Percentiles rank a stretch among this genome's conserved stretches.
phyloP scores from a whole-genome alignment of 2,329 filamentous ascomycete species.

The Lizonia empirigonia region DNA sequence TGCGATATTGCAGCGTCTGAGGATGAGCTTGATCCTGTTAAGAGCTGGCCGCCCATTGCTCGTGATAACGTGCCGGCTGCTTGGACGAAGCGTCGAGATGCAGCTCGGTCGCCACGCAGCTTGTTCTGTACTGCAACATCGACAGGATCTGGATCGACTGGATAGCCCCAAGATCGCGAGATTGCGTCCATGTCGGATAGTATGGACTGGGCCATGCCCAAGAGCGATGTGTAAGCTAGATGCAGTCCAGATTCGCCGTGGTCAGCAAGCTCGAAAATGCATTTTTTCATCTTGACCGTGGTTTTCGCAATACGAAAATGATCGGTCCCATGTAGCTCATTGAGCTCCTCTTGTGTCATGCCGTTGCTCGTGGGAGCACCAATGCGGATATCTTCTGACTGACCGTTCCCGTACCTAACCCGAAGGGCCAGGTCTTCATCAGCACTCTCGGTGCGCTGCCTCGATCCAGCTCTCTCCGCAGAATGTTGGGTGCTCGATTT shows the following conservation, averaged over 20 bases:
- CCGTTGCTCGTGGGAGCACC: conserved; percentile 38
- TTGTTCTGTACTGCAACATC: conserved; percentile 62
- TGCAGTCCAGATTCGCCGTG: conserved; percentile 46
- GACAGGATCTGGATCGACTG: conserved; percentile 59
- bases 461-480: conserved; percentile 53
- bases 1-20: conserved; percentile 46
- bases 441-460: conserved; percentile 55
- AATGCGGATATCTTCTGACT: conserved; percentile 63
- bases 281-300: conserved; percentile 59
- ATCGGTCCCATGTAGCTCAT: conserved; percentile 59
- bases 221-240: conserved; percentile 48
- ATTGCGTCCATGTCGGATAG: conserved; percentile 63
- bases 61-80: conserved; percentile 63
- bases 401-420: conserved; percentile 65
- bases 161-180: conserved; percentile 63
- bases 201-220: conserved; percentile 50
- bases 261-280: conserved; percentile 59
- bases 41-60: conserved; percentile 60
- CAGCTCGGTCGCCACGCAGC: conserved; percentile 61
- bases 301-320: conserved; percentile 62
- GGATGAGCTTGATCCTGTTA: conserved; percentile 47
- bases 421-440: conserved; percentile 58
- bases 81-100: conserved; percentile 66
- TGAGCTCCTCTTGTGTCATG: conserved; percentile 49
- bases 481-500: conserved; percentile 50